These are phyloP conservation scores for Eleusine coracana DNA, from an alignment of 176 grass and related monocot genomes.

Conservation along the genomic window DNA sequence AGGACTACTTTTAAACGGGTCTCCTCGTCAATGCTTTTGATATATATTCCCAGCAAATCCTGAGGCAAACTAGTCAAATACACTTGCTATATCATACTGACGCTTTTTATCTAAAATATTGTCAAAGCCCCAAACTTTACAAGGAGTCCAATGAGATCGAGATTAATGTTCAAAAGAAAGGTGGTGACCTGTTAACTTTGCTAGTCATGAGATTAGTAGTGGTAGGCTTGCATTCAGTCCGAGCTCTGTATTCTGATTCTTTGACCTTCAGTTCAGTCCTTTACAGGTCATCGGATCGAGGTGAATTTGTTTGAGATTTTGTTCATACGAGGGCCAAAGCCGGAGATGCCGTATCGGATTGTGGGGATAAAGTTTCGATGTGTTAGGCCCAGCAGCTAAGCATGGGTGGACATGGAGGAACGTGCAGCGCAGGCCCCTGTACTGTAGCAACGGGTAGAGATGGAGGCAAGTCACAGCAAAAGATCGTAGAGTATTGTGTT, in stretches of 20 bases:
- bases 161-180: constrained; percentile 14
- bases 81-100: background rate
- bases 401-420: background rate
- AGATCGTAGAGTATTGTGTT: too few species aligned
- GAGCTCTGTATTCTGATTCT: background rate
- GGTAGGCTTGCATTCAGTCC: constrained; percentile 37
- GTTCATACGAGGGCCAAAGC: background rate
- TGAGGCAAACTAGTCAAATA: background rate
- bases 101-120: background rate
- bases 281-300: background rate
- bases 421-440: background rate
- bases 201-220: constrained; percentile 6
- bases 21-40: background rate
- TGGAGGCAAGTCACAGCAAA: background rate
- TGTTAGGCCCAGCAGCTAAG: background rate
- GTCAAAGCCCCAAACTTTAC: constrained; percentile 31
- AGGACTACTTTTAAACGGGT: background rate
- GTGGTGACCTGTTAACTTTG: background rate
- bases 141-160: constrained; percentile 13
- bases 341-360: background rate
- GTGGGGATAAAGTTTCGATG: background rate
- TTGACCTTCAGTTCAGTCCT: background rate
- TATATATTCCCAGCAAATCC: constrained; percentile 13
- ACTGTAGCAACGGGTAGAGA: background rate
- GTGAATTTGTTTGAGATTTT: constrained; percentile 3